Percentiles rank a stretch among this genome's conserved stretches.
These are phyloP conservation scores for Diaporthe capsici DNA, from an alignment of 2,329 filamentous ascomycete genomes.

Conservation along the genomic window DNA sequence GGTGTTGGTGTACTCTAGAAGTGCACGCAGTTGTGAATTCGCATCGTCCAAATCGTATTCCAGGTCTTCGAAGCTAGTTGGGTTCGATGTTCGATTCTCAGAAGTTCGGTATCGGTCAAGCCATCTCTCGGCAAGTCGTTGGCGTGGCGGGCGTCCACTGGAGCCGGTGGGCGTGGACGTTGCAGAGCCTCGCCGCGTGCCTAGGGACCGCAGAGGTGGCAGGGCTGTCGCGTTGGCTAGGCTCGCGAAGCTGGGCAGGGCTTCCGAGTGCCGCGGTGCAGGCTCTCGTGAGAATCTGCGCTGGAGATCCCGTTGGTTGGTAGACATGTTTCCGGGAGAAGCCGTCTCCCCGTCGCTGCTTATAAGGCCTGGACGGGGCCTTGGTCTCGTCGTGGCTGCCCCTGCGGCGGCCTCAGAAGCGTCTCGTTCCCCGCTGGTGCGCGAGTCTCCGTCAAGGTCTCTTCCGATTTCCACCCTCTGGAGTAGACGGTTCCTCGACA, in stretches of 20 bases:
- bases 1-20: conserved; percentile 54
- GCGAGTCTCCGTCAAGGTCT: background rate
- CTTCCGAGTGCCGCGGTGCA: conserved; percentile 46
- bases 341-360: conserved; percentile 15
- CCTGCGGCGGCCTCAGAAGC: conserved; percentile 38
- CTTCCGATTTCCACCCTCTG: conserved; percentile 24
- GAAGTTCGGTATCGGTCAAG: conserved; percentile 47
- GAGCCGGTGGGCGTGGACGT: conserved; percentile 46
- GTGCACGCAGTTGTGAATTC: conserved; percentile 59
- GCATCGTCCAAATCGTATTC: conserved; percentile 58
- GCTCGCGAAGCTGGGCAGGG: conserved; percentile 45
- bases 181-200: conserved; percentile 47
- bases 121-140: conserved; percentile 48
- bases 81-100: conserved; percentile 34
- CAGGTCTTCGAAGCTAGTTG: conserved; percentile 53
- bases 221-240: conserved; percentile 49
- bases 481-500: conserved; percentile 9
- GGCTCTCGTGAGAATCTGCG: conserved; percentile 55
- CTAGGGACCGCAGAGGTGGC: conserved; percentile 55
- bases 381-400: conserved; percentile 8
- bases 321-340: conserved; percentile 53
- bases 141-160: conserved; percentile 40
- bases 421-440: conserved; percentile 36
- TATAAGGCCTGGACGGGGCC: conserved; percentile 10
- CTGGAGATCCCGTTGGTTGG: conserved; percentile 52